Conservation (phyloP, 176 grass and related monocot species). For the Aegilops bicornis region DNA sequence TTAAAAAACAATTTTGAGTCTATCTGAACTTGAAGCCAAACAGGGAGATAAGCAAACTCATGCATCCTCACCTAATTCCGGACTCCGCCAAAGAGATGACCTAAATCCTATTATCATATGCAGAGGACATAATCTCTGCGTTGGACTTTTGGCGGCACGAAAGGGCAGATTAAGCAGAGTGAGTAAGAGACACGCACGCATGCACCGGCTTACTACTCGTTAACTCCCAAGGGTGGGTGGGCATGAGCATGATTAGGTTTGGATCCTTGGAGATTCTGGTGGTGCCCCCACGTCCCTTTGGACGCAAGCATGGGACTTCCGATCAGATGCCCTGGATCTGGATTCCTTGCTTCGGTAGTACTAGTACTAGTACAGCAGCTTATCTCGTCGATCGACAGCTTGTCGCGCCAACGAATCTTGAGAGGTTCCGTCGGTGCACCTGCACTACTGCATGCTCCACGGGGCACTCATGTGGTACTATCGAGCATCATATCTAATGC, state of each 20-base stretch:
- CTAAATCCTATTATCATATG: background rate
- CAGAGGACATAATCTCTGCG: background rate
- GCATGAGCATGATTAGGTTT: conserved; percentile 9
- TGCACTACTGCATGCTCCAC: background rate
- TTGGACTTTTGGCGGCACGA: background rate
- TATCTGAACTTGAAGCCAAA: background rate
- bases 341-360: conserved; percentile 26
- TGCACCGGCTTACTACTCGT: background rate
- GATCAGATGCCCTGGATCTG: conserved; percentile 22
- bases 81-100: background rate
- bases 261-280: conserved; percentile 42
- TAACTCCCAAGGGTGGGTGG: no score
- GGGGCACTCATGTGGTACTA: background rate
- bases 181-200: background rate
- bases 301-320: conserved; percentile 21
- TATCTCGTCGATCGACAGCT: background rate
- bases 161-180: background rate
- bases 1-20: background rate
- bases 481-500: background rate
- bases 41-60: background rate
- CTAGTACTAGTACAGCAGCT: background rate
- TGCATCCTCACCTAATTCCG: background rate
- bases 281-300: conserved; percentile 25
- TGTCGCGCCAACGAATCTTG: conserved; percentile 20
- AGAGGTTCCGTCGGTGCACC: background rate